These are phyloP conservation scores for Cicer bijugum DNA, from an alignment of 306 rosid genomes.

Conservation along the genomic window DNA sequence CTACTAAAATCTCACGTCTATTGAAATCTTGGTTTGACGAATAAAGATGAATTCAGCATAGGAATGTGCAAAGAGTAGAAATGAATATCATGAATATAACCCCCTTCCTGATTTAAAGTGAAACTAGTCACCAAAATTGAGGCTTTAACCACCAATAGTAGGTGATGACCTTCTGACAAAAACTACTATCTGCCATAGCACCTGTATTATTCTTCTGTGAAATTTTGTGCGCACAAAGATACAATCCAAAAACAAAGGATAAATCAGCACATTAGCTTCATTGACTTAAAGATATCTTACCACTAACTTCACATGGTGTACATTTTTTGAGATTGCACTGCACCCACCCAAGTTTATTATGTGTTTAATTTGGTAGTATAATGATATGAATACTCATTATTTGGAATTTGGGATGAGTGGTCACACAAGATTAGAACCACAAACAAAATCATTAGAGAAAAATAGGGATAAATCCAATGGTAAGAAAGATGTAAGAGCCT, in stretches of 20 bases:
- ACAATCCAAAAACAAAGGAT: conserved; percentile 16
- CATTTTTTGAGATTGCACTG: background rate
- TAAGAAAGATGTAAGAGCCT: background rate
- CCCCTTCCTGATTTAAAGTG: background rate
- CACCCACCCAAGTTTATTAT: conserved; percentile 7
- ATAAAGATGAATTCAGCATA: conserved; percentile 34
- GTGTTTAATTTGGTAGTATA: conserved; percentile 3
- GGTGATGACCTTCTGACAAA: conserved; percentile 8
- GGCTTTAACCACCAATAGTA: conserved; percentile 23
- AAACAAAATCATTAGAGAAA: background rate
- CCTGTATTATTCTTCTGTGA: background rate
- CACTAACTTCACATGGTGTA: conserved; percentile 31
- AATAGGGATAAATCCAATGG: background rate
- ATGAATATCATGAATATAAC: conserved; percentile 15
- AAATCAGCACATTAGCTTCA: conserved; percentile 18
- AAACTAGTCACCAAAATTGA: conserved; percentile 12
- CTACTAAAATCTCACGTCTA: background rate
- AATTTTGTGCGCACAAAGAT: conserved; percentile 17
- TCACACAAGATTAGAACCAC: background rate
- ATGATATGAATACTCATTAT: background rate
- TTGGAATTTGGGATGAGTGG: background rate
- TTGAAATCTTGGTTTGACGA: background rate
- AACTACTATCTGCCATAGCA: background rate
- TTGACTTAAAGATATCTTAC: conserved; percentile 19
- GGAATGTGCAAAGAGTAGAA: conserved; percentile 5